These are phyloP conservation scores for Mortierella sp. DNA, from an alignment of 371 early-diverging fungal species.

Conservation along the genomic window DNA sequence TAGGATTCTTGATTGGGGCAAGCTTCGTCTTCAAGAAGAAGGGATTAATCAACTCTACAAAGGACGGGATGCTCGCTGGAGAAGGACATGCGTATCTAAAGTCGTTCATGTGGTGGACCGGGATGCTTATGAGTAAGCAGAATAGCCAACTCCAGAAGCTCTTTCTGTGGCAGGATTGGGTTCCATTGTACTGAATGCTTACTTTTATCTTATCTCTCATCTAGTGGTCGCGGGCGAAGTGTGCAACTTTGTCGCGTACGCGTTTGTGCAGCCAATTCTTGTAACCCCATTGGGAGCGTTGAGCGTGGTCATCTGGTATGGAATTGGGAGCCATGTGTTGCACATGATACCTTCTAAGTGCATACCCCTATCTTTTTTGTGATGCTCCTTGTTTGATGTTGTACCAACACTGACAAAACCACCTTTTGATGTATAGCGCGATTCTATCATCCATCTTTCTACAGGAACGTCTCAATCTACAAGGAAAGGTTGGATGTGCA, in stretches of 20 bases:
- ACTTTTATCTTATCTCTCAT: not conserved
- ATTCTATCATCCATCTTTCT: conserved; percentile 91
- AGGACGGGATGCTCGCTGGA: conserved; percentile 78
- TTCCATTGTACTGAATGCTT: not conserved
- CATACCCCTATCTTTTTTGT: conserved; percentile 1
- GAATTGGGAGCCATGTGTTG: not conserved
- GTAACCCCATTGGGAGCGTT: conserved; percentile 96
- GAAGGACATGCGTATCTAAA: conserved; percentile 88
- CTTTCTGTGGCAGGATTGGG: not conserved
- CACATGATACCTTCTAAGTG: not conserved
- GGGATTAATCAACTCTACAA: conserved; percentile 74
- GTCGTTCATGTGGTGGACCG: conserved; percentile 94
- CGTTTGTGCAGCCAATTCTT: conserved; percentile 93
- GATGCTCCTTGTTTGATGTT: not conserved
- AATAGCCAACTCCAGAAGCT: too few relatives aligned
- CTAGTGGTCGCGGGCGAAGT: conserved; percentile 86
- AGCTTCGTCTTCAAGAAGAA: conserved; percentile 96
- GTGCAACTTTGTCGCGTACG: conserved; percentile 95
- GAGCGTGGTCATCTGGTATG: conserved; percentile 79
- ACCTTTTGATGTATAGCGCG: conserved; percentile 65
- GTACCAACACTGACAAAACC: not conserved
- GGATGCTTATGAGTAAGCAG: conserved; percentile 82
- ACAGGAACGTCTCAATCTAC: conserved; percentile 83
- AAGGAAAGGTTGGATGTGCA: conserved; percentile 92
- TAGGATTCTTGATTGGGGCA: conserved; percentile 88